Conservation (phyloP, 192 early-diverging fungal species). For the Backusella mclennaniae region DNA sequence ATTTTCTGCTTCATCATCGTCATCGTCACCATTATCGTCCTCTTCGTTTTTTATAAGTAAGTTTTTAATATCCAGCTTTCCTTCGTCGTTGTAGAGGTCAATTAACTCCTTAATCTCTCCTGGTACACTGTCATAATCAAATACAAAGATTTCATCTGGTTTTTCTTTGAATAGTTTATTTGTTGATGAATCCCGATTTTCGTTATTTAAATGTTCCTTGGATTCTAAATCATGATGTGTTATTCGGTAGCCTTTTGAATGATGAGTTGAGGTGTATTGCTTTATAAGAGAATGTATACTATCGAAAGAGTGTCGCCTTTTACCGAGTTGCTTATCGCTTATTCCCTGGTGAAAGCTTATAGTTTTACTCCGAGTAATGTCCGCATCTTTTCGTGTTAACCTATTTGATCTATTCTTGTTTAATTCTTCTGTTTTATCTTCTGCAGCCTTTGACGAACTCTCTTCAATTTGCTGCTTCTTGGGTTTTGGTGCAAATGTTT, state of each 20-base stretch:
- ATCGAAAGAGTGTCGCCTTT: not conserved
- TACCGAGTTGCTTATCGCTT: not conserved
- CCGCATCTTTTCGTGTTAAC: not conserved
- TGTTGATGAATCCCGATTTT: not conserved
- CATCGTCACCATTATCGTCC: not conserved
- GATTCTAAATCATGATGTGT: not conserved
- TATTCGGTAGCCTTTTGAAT: not conserved
- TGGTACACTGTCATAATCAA: constrained; percentile 25
- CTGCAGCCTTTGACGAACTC: not conserved
- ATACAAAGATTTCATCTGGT: not conserved
- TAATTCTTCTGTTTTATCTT: not conserved
- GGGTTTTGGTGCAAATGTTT: not conserved
- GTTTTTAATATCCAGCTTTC: not conserved
- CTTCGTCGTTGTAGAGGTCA: constrained; percentile 3
- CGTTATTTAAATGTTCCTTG: not conserved
- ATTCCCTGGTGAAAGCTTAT: not conserved
- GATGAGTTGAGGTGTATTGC: not conserved
- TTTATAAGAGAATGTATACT: not conserved
- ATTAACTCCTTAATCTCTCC: not conserved
- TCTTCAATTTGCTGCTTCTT: not conserved
- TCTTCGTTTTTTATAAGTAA: not conserved
- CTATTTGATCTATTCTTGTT: not conserved
- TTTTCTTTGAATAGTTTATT: not conserved
- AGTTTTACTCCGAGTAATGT: not conserved
- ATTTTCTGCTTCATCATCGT: constrained; percentile 3